Evolutionary conservation across 805 yeast genomes (phyloP), one percentile per base, ranked within the genome.

Genomic region (Lipomyces sp.): DNA sequence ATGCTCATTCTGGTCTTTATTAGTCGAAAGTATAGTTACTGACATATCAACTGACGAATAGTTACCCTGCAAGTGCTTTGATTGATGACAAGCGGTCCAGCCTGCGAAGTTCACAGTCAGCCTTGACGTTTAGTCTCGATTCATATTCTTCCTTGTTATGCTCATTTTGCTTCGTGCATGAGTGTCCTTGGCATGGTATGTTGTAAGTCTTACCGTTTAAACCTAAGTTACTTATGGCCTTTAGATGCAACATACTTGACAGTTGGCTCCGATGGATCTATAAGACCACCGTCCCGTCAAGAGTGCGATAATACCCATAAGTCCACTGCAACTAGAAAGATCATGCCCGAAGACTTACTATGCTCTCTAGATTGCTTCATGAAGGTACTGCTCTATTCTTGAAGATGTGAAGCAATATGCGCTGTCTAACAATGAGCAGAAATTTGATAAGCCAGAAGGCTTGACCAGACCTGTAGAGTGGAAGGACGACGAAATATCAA

Each of bases 131-230:
- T 30, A 65, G 42, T 32, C 61, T 67, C 13, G 70, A 67, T 35
- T 67, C 70, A 1, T 67, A 67, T 35, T 33, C 68, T 15, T 67
- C 70, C 7, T 65, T 67, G n/a, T 59, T 67, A 11, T 67, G 70
- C 33, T 50, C 68, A 13, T 63, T 65, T 13, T 67, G 70, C 45
- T 67, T 53, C 32, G 62, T 65, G 65, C 70, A 67, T 48, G 70
- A 65, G 13, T 67, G 70, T 53, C 70, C 70, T 7, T 67, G 70
- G 70, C 70, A 67, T 59, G 65, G 68, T 65, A 57, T 3, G 64
- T 48, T 29, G 18, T 4, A 7, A 4, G 5, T n/a, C 13, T 7
- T 30, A 29, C 5, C 4, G 10, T 10, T 45, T 29, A 24, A n/a
- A 8, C n/a, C 13, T 18, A 2, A n/a, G 8, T n/a, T 10, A 6